Evolutionary conservation across 306 rosid genomes (phyloP).

Genomic region (Rosa lucieae): DNA sequence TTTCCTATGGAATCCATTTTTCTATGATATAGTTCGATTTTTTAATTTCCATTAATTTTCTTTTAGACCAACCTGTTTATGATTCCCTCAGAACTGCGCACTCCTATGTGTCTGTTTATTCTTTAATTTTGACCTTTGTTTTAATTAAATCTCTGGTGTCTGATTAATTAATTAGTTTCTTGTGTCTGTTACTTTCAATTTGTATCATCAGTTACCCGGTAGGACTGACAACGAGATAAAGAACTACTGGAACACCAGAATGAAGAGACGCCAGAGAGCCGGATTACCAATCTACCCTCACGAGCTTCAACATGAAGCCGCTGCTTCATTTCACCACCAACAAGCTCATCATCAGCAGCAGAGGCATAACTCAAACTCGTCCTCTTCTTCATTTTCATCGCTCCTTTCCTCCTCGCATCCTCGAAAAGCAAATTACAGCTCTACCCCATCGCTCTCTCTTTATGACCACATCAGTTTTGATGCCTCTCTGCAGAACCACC

Average conservation of each 20-base stretch:
- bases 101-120: neutral
- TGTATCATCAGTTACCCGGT: constrained; percentile 67
- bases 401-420: constrained; percentile 38
- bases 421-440: constrained; percentile 19
- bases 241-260: constrained; percentile 86
- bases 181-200: constrained; percentile 1
- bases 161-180: neutral
- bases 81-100: constrained; percentile 8
- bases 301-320: constrained; percentile 24
- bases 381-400: constrained; percentile 29
- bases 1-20: neutral
- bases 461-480: constrained; percentile 15
- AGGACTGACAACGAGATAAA: constrained; percentile 92
- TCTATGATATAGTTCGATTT: neutral
- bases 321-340: constrained; percentile 3
- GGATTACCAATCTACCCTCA: constrained; percentile 74
- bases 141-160: neutral
- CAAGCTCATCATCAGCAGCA: constrained; percentile 12
- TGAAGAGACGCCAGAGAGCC: constrained; percentile 70
- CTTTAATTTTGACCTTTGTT: constrained; percentile 8
- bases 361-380: constrained; percentile 23
- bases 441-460: constrained; percentile 10
- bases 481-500: constrained; percentile 16
- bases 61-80: neutral
- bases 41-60: neutral